phyloP scores from a whole-genome alignment of 2,329 filamentous ascomycete genomes.

The Colletotrichum limetticola region DNA sequence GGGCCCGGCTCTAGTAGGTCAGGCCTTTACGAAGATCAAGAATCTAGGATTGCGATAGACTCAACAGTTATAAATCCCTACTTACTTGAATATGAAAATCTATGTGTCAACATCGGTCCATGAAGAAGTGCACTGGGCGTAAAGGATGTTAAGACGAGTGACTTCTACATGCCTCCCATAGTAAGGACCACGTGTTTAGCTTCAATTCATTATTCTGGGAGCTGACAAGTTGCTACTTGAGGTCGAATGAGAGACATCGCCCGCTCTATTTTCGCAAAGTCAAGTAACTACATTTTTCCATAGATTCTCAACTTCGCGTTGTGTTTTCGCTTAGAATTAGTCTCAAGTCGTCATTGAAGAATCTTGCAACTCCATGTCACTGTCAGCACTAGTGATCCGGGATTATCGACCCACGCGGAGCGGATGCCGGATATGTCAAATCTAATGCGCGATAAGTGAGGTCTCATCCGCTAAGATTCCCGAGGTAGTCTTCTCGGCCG shows the following conservation, averaged over 20 bases:
- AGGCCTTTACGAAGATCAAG: too few relatives aligned
- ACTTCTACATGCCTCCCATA: too few relatives aligned
- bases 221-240: too few relatives aligned
- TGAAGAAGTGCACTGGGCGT: too few relatives aligned
- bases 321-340: neutral
- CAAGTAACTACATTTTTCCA: neutral
- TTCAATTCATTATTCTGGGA: too few relatives aligned
- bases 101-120: too few relatives aligned
- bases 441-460: neutral
- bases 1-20: neutral
- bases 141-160: too few relatives aligned
- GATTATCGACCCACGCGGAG: constrained; percentile 14
- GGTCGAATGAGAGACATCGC: too few relatives aligned
- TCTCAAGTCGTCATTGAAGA: neutral
- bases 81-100: too few relatives aligned
- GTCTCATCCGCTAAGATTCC: neutral
- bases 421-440: neutral
- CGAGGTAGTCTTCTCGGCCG: neutral
- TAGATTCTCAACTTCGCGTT: neutral
- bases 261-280: neutral
- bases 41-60: too few relatives aligned
- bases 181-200: too few relatives aligned
- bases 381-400: constrained; percentile 1
- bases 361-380: neutral
- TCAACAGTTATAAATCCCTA: too few relatives aligned